These are phyloP conservation scores for Diversispora eburnea DNA, from an alignment of 192 early-diverging fungal species.

Conservation along the genomic window DNA sequence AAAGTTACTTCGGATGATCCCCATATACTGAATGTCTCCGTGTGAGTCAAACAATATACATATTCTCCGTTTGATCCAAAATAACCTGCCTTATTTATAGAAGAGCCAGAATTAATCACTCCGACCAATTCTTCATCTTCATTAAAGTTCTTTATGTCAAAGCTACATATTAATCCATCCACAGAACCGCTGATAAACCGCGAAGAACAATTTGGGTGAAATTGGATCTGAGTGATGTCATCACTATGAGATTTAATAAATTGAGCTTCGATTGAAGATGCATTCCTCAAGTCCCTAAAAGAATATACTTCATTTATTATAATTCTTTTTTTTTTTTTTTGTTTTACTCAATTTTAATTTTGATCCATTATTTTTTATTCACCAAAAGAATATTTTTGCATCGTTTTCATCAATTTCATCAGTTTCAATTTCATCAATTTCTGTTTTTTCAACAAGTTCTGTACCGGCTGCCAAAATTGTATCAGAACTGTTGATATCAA, in stretches of 20 bases:
- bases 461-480: constrained; percentile 53
- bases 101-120: constrained; percentile 78
- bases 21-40: constrained; percentile 87
- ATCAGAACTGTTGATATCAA: constrained; percentile 53
- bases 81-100: constrained; percentile 82
- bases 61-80: constrained; percentile 91
- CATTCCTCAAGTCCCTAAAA: constrained; percentile 33
- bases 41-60: constrained; percentile 82
- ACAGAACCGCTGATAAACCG: constrained; percentile 69
- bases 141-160: constrained; percentile 63
- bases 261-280: constrained; percentile 30
- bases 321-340: not conserved
- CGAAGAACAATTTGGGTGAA: constrained; percentile 49
- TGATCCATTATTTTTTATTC: constrained; percentile 14
- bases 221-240: constrained; percentile 74
- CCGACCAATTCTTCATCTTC: constrained; percentile 87
- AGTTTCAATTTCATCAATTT: too few species aligned
- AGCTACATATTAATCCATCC: constrained; percentile 77
- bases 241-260: constrained; percentile 71
- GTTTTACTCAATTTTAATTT: too few species aligned
- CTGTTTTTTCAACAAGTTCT: constrained; percentile 34
- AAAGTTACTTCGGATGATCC: constrained; percentile 49
- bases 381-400: constrained; percentile 53
- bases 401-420: constrained; percentile 38
- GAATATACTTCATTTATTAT: not conserved